Evolutionary conservation across 1,284 basidiomycete genomes (phyloP), one percentile per base, ranked within the genome.

Genomic region (Pulveroboletus ridleyi): DNA sequence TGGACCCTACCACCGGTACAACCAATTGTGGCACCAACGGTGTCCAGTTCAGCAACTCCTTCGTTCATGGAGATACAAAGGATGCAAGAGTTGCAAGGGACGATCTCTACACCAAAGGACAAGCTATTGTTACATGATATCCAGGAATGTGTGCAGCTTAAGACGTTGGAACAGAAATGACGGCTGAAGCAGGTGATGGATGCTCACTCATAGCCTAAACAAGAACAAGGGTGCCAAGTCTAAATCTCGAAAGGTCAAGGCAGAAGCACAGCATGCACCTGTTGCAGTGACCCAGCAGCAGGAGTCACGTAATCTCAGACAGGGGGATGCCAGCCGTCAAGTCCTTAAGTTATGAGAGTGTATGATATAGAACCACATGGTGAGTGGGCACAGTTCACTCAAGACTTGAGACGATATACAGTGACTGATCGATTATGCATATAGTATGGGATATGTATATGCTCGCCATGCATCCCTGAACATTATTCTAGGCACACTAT

Each of bases 1-100:
- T 92, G 91, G 90, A 83, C 82, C 2, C 72, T 82, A 3, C 81
- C 84, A 0, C 83, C 87, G 2, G 80, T 80, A 8, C 80, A 83
- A 61, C 81, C 85, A 0, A 75, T 80, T 39, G 77, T 81, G 0
- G 76, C 78, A 47, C 69, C 82, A 0, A 75, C 81, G 17, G 71
- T 79, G 2, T 68, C 78, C 7, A 50, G 70, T 18, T 63, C 58
- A 10, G 53, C 73, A 2, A 69, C 78, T 1, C 79, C 89, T 65
- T 96, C 95, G 0, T 89, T 98, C 59, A 82, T 88, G 1, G 92
- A 89, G 14, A 98, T 98, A 62, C 95, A 97, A 76, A 83, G 89
- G 72, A 81, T 90, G 61, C 92, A 97, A 75, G 81, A 84, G 47
- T 84, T 89, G 59, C 86, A 86, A 61, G 79, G 80, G 17, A 76